Evolutionary conservation across 768 basidiomycete species (phyloP), one percentile per base, ranked within the genome.

Genomic region (Lentinula sp.): DNA sequence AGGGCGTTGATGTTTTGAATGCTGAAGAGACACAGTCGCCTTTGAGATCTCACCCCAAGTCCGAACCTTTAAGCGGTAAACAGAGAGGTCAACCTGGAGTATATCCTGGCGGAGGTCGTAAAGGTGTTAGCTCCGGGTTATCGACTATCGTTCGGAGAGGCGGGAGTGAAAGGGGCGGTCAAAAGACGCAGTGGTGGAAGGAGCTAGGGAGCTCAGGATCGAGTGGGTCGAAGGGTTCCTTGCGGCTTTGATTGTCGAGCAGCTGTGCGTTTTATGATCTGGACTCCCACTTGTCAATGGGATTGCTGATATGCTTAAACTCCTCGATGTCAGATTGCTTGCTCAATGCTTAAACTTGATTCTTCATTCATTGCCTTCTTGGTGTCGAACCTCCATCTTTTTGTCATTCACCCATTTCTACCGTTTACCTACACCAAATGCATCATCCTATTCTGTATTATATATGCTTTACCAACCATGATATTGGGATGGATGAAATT

Each of bases 61-160:
- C 40, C 13, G 28, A 15, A 5, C 23, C n/a, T 58, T 59, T 53
- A 53, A 48, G 39, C 57, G 50, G 31, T 50, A 66, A 59, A 61
- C 69, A 67, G 61, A 66, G 66, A 39, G 65, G 34, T 32, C 62
- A 59, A 7, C 63, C 31, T 13, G 34, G 66, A 11, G 23, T 51
- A 15, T 78, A 76, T 63, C 79, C 81, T 28, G 81, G 81, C 8
- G 81, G 83, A 28, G 85, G 85, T 4, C 73, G 80, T 63, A 86
- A 84, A 63, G 85, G 86, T 6, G 75, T 89, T 15, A 87, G 86
- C 61, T 87, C 85, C 0, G 85, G 86, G 2, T 67, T 87, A 53
- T 81, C 81, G 13, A 84, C 80, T 0, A 70, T 86, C 32, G 72
- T 81, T 6, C 31, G 21, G 4, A 37, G 63, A 63, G 35, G 61